Base-by-base conservation (phyloP, 169 alveolate species). In the Plasmodium inui region DNA sequence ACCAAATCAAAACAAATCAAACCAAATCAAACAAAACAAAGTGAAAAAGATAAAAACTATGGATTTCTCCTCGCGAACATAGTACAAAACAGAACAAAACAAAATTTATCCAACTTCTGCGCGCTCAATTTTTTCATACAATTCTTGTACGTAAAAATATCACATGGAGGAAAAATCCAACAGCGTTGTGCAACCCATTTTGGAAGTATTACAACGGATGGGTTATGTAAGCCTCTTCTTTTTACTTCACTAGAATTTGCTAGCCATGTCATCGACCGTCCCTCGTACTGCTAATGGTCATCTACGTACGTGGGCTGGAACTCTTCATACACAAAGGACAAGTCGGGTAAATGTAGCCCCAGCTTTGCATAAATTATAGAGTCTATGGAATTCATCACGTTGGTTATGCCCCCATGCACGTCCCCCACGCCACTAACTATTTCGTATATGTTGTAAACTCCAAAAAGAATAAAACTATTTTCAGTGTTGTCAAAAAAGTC, bases 221-320 rank as follows among this genome's bases (percentile, higher is more conserved):
- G 7, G 55, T 28, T 32, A 79, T 37, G 55, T 79, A 37, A 41
- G 84, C 71, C 57, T n/a, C 55, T 41, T n/a, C 0, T 44, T 79
- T 30, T 79, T 44, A 2, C 55, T 79, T 79, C 72, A n/a, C n/a
- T 0, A 14, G 14, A 32, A 37, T 79, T 79, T 37, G 17, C 8
- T 79, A 0, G 10, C 30, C 28, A 41, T 22, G 22, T 30, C 34
- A 80, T 2, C 39, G n/a, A 1, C 12, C n/a, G 53, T 22, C 70
- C 46, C 72, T 41, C 37, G 14, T 53, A 83, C 30, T 22, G 57
- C 67, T 86, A 86, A 30, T 71, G 71, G 22, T 91, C 95, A 46
- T 82, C 76, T 26, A 91, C 95, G 78, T 91, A 91, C 1, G 95
- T 91, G 37, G 95, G 95, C 85, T 91, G 95, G 83, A 10, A 91